Conservation (phyloP, 345 rosid species). For the Populus deltoides region DNA sequence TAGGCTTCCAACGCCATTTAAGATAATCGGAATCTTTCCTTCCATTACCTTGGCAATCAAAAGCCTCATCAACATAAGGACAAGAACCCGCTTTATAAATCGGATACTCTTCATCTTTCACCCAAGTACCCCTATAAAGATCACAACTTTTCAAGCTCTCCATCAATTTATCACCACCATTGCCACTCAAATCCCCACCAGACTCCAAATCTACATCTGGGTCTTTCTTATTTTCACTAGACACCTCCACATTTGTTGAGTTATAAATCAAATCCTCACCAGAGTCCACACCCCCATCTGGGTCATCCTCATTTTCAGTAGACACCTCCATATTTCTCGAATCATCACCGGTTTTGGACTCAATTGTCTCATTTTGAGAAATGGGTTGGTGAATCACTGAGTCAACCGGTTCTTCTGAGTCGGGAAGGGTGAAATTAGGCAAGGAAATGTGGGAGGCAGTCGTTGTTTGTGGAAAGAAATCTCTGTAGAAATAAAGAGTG, state of each 20-base stretch:
- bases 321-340: neutral
- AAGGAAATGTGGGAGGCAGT: conserved; percentile 19
- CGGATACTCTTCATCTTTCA: conserved; percentile 64
- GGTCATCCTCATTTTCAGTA: neutral
- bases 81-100: conserved; percentile 76
- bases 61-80: conserved; percentile 85
- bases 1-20: conserved; percentile 87
- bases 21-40: conserved; percentile 70
- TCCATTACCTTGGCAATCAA: conserved; percentile 81
- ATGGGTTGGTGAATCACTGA: neutral
- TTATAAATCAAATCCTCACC: neutral
- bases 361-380: neutral
- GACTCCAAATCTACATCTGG: neutral
- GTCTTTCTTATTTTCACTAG: neutral
- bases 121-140: conserved; percentile 74
- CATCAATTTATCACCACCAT: neutral
- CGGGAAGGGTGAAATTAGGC: conserved; percentile 13
- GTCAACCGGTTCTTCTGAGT: neutral
- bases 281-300: neutral
- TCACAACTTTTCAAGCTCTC: conserved; percentile 53
- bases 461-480: conserved; percentile 29
- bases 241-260: neutral
- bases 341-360: conserved; percentile 1
- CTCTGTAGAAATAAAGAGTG: conserved; percentile 37
- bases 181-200: neutral